These are phyloP conservation scores for Telopea speciosissima DNA, from an alignment of 177 flowering plant genomes.

Conservation along the genomic window DNA sequence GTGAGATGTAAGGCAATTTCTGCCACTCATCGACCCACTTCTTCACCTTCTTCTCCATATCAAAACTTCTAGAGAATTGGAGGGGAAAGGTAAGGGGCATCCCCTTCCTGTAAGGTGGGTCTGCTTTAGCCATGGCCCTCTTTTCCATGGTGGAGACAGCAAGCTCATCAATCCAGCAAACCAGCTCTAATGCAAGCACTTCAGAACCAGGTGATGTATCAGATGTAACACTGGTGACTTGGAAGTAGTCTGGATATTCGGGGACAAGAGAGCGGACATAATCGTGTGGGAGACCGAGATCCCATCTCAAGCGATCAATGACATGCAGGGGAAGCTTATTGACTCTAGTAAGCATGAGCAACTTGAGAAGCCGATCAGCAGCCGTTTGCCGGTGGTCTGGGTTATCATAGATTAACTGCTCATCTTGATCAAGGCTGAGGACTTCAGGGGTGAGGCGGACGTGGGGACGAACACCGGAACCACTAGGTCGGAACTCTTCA, in stretches of 20 bases:
- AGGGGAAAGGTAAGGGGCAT: slow-evolving; percentile 50
- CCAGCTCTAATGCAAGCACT: slow-evolving; percentile 51
- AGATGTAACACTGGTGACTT: slow-evolving; percentile 20
- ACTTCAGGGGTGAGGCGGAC: slow-evolving; percentile 60
- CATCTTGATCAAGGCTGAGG: slow-evolving; percentile 55
- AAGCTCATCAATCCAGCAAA: slow-evolving; percentile 64
- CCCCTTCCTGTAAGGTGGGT: slow-evolving; percentile 29
- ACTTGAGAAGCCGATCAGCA: slow-evolving; percentile 61
- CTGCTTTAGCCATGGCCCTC: slow-evolving; percentile 20
- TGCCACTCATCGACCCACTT: slow-evolving; percentile 84
- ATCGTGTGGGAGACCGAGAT: slow-evolving; percentile 77
- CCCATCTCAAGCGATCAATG: slow-evolving; percentile 60
- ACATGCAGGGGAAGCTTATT: slow-evolving; percentile 46
- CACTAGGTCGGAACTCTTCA: slow-evolving; percentile 44
- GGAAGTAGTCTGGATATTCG: slow-evolving; percentile 78
- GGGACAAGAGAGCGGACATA: slow-evolving; percentile 43
- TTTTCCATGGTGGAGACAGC: slow-evolving; percentile 62
- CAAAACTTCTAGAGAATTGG: slow-evolving; percentile 62
- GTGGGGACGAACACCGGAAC: slow-evolving; percentile 47
- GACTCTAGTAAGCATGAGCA: slow-evolving; percentile 59
- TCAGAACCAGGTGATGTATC: slow-evolving; percentile 8
- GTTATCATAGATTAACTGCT: slow-evolving; percentile 33
- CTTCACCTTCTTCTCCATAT: slow-evolving; percentile 64
- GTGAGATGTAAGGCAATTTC: slow-evolving; percentile 79
- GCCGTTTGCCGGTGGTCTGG: slow-evolving; percentile 32